A percentile compares a stretch with the other conserved stretches of the same genome.
Evolutionary conservation across 2,329 filamentous ascomycete species (phyloP).

Genomic region (Sporothrix pseudoabietina): DNA sequence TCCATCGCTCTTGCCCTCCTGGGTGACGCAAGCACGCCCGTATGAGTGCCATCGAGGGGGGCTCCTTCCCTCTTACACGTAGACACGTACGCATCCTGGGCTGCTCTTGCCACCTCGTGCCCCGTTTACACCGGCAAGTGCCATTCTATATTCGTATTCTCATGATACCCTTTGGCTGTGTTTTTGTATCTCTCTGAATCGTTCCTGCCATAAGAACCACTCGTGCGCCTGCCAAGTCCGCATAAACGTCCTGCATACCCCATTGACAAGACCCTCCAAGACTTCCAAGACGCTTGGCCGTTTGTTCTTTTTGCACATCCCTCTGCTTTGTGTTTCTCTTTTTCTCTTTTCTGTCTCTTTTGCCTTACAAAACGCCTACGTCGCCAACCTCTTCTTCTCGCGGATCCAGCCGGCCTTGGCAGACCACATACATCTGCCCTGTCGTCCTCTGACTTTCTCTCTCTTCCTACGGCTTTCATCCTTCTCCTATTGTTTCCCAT

Average conservation of each 20-base stretch:
- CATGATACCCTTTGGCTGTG: not conserved
- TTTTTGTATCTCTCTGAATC: not conserved
- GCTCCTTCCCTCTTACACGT: conserved; percentile 20
- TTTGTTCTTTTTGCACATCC: conserved; percentile 24
- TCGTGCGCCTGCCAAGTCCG: conserved; percentile 24
- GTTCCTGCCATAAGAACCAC: conserved; percentile 16
- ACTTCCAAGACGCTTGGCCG: conserved; percentile 29
- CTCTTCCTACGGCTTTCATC: not conserved
- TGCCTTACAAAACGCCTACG: not conserved
- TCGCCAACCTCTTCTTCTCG: not conserved
- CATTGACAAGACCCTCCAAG: conserved; percentile 26
- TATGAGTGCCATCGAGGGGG: not conserved
- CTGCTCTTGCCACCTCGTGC: conserved; percentile 1
- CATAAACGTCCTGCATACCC: conserved; percentile 25
- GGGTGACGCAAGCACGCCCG: conserved; percentile 27
- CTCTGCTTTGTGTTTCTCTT: conserved; percentile 12
- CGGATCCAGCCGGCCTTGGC: conserved; percentile 18
- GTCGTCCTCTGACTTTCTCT: conserved; percentile 20
- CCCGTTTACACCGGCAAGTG: not conserved
- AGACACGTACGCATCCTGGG: conserved; percentile 4
- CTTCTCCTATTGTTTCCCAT: conserved; percentile 15
- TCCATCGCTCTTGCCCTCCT: conserved; percentile 14
- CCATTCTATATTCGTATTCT: not conserved
- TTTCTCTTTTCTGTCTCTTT: not conserved
- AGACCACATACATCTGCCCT: conserved; percentile 10